phyloP scores from a whole-genome alignment of 129 eudicot species.

The Flaveria robusta region DNA sequence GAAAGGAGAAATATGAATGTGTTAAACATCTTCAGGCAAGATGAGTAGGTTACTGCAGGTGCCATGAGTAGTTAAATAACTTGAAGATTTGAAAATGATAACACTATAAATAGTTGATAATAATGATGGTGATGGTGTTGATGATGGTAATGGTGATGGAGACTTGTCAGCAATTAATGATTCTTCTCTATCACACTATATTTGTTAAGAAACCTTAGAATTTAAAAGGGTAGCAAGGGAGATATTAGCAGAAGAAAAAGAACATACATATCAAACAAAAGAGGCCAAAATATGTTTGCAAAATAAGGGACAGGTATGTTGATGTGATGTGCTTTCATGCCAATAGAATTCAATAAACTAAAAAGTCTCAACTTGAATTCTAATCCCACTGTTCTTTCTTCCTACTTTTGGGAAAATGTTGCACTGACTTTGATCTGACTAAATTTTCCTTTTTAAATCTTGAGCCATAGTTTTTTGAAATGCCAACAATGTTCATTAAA shows the following conservation, averaged over 20 bases:
- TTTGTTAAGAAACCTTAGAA: constrained; percentile 16
- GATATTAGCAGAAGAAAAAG: constrained; percentile 23
- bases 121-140: neutral
- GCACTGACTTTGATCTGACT: constrained; percentile 38
- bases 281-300: constrained; percentile 33
- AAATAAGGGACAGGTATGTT: constrained; percentile 45
- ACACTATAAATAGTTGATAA: constrained; percentile 26
- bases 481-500: constrained; percentile 23
- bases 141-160: constrained; percentile 23
- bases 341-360: constrained; percentile 37
- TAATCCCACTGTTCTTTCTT: constrained; percentile 34
- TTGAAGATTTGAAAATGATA: constrained; percentile 21
- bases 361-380: constrained; percentile 29
- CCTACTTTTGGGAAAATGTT: constrained; percentile 54
- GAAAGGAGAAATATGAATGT: constrained; percentile 39
- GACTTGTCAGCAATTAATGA: constrained; percentile 33
- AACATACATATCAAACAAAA: constrained; percentile 12
- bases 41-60: constrained; percentile 45
- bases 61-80: constrained; percentile 41
- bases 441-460: constrained; percentile 18
- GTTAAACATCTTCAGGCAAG: constrained; percentile 37
- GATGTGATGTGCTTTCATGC: constrained; percentile 35
- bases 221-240: constrained; percentile 8
- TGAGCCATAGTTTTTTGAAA: constrained; percentile 29
- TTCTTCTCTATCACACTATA: constrained; percentile 24